Percentiles rank a stretch among this genome's conserved stretches.
phyloP scores from a whole-genome alignment of 805 yeast species.

The Pichia thaimueangensis region DNA sequence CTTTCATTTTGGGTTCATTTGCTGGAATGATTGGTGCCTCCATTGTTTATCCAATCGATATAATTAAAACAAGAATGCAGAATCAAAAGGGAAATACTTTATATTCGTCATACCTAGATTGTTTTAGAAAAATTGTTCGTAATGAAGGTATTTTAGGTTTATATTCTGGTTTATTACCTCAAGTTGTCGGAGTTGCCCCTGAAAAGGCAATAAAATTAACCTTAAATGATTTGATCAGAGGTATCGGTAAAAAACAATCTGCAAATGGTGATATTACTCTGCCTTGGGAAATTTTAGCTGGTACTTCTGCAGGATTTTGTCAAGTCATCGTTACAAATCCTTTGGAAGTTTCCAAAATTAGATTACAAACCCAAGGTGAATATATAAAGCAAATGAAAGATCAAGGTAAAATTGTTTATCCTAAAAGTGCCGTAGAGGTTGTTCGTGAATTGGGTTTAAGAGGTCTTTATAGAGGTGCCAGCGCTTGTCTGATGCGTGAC shows the following conservation, averaged over 20 bases:
- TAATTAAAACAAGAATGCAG: constrained; percentile 96
- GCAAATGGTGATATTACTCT: constrained; percentile 43
- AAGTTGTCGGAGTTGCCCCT: constrained; percentile 95
- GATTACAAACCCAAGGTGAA: constrained; percentile 91
- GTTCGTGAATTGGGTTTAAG: constrained; percentile 71
- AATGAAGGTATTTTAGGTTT: constrained; percentile 81
- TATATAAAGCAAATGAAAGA: constrained; percentile 34
- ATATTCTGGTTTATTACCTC: constrained; percentile 91
- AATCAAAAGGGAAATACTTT: constrained; percentile 72
- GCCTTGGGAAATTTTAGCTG: constrained; percentile 73
- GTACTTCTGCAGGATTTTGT: constrained; percentile 93
- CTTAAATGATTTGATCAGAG: constrained; percentile 83
- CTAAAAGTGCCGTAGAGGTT: constrained; percentile 59
- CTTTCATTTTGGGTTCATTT: constrained; percentile 83
- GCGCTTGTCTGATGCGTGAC: constrained; percentile 88
- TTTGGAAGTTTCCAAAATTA: constrained; percentile 87
- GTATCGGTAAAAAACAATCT: constrained; percentile 50
- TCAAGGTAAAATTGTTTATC: constrained; percentile 26
- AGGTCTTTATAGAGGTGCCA: constrained; percentile 87
- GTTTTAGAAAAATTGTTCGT: constrained; percentile 68
- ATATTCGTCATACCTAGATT: constrained; percentile 79
- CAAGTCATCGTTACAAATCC: constrained; percentile 97
- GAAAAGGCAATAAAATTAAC: constrained; percentile 96
- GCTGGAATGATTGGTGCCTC: constrained; percentile 99
- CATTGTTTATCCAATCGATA: constrained; percentile 91